Percentiles rank a stretch among this genome's conserved stretches.
These are phyloP conservation scores for Aspergillus bridgeri DNA, from an alignment of 495 filamentous ascomycete genomes.

Conservation along the genomic window DNA sequence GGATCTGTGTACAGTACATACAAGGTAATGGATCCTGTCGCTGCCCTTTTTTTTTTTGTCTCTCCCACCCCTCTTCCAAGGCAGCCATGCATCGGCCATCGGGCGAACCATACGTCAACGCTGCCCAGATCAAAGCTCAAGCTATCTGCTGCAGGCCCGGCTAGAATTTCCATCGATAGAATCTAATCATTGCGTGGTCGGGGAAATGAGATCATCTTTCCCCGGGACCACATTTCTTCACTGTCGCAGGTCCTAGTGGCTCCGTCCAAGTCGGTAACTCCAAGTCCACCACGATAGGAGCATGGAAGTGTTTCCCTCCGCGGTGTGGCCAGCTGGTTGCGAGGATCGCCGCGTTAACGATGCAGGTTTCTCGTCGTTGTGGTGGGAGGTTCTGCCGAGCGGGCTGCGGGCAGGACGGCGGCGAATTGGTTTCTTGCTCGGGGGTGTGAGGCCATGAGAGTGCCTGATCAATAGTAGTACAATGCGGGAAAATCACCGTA, in stretches of 20 bases:
- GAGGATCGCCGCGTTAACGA: slow-evolving; percentile 75
- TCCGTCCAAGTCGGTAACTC: slow-evolving; percentile 59
- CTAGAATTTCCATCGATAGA: background rate
- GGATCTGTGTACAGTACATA: background rate
- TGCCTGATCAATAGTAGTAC: background rate
- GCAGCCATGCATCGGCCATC: slow-evolving; percentile 8
- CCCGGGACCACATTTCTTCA: background rate
- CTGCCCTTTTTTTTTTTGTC: background rate
- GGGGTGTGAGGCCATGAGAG: background rate
- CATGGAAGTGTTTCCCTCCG: slow-evolving; percentile 60
- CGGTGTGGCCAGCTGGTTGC: slow-evolving; percentile 61
- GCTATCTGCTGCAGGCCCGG: slow-evolving; percentile 7
- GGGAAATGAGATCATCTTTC: background rate
- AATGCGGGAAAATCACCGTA: background rate
- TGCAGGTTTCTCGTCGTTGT: slow-evolving; percentile 63
- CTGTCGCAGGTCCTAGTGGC: slow-evolving; percentile 1
- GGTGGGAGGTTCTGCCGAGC: slow-evolving; percentile 2
- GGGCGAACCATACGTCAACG: slow-evolving; percentile 9
- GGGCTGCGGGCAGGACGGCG: slow-evolving; percentile 4
- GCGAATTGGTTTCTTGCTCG: slow-evolving; percentile 12
- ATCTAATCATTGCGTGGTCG: slow-evolving; percentile 8
- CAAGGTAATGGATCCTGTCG: background rate
- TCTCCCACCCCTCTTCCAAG: slow-evolving; percentile 4
- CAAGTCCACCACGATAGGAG: slow-evolving; percentile 75
- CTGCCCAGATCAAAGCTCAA: slow-evolving; percentile 16